Percentiles rank a stretch among this genome's conserved stretches.
Conservation (phyloP, 441 rosid species). For the Corymbia calophylla region DNA sequence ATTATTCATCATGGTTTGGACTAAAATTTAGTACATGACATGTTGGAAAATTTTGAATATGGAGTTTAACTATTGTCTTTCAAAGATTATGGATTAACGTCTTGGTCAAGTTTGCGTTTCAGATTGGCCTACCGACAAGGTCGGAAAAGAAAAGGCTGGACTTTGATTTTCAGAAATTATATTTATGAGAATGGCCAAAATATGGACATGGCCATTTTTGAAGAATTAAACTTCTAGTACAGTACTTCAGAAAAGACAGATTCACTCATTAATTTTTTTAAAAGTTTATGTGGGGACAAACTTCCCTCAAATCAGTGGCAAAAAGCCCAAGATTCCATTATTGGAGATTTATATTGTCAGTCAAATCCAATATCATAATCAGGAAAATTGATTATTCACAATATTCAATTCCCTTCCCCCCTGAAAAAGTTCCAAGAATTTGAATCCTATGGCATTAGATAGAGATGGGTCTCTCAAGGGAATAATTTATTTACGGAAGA, state of each 20-base stretch:
- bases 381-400: not conserved
- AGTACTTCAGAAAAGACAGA: not conserved
- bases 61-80: not conserved
- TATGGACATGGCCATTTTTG: not conserved
- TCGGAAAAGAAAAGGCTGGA: not conserved
- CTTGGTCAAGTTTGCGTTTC: not conserved
- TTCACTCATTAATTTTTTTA: not conserved
- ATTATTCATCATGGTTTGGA: not conserved
- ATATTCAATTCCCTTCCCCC: not conserved
- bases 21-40: fast-evolving
- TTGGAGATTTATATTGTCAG: not conserved
- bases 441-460: not conserved
- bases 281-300: not conserved
- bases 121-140: not conserved
- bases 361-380: not conserved
- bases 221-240: not conserved
- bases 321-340: not conserved
- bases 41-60: not conserved
- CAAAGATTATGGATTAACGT: fast-evolving
- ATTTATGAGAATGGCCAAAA: not conserved
- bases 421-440: not conserved
- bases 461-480: not conserved
- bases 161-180: not conserved
- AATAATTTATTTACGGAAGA: not conserved
- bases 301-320: not conserved